These are phyloP conservation scores for Arthrobotrys megalospora DNA, from an alignment of 2,329 filamentous ascomycete species.

Conservation along the genomic window DNA sequence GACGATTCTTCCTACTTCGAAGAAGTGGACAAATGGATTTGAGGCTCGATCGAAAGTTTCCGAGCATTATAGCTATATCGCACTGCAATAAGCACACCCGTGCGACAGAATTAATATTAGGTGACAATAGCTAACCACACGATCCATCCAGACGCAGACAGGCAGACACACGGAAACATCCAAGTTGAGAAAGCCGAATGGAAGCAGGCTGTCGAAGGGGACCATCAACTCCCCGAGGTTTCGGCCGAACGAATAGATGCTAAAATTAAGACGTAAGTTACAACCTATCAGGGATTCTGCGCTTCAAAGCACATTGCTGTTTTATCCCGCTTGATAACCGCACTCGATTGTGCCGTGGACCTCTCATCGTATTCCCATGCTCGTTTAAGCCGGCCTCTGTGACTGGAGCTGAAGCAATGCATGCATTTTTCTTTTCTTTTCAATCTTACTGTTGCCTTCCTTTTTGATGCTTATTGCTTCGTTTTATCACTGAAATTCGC, in stretches of 20 bases:
- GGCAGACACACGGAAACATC: conserved; percentile 34
- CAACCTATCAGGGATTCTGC: conserved; percentile 26
- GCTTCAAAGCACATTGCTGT: conserved; percentile 10
- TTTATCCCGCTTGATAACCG: conserved; percentile 40
- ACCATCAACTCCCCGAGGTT: conserved; percentile 47
- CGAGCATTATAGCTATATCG: background rate
- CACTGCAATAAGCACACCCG: conserved; percentile 12
- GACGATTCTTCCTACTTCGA: background rate
- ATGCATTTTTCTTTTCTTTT: conserved; percentile 8
- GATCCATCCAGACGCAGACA: conserved; percentile 6
- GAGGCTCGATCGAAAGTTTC: conserved; percentile 37
- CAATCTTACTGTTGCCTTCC: conserved; percentile 27
- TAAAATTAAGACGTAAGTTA: conserved; percentile 40
- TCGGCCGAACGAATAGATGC: conserved; percentile 47
- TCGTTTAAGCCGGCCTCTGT: conserved; percentile 18
- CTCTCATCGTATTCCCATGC: conserved; percentile 28
- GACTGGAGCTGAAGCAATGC: conserved; percentile 3
- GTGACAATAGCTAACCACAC: conserved; percentile 6
- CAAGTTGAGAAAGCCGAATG: conserved; percentile 42
- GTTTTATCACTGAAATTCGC: conserved; percentile 9
- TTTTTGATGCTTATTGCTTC: conserved; percentile 19
- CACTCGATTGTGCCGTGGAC: conserved; percentile 27
- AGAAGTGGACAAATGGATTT: conserved; percentile 22
- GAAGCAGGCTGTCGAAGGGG: conserved; percentile 34
- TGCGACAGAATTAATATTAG: background rate